A percentile compares a stretch with the other conserved stretches of the same genome.
Conservation (phyloP, 2,329 filamentous ascomycete genomes). For the Colletotrichum zoysiae region DNA sequence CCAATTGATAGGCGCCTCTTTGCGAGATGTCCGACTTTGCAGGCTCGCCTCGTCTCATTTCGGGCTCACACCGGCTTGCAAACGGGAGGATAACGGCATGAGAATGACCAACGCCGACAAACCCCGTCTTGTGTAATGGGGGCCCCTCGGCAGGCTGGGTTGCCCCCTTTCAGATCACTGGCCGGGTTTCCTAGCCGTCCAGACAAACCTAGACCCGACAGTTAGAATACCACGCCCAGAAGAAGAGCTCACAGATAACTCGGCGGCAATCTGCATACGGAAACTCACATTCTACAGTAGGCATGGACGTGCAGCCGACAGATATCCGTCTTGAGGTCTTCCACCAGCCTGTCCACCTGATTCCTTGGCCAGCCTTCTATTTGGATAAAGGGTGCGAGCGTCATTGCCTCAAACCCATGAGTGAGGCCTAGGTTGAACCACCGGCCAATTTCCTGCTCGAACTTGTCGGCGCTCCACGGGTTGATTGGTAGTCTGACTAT, state of each 20-base stretch:
- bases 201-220: conserved; percentile 39
- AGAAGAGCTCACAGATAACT: conserved; percentile 4
- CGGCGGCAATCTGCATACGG: conserved; percentile 21
- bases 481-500: conserved; percentile 79
- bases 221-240: conserved; percentile 19
- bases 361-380: conserved; percentile 70
- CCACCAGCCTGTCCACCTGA: conserved; percentile 73
- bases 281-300: conserved; percentile 82
- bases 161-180: conserved; percentile 31
- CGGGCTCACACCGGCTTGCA: conserved; percentile 12
- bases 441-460: conserved; percentile 76
- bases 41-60: conserved; percentile 13
- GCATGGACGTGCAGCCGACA: conserved; percentile 75
- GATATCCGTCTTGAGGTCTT: conserved; percentile 75
- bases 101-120: conserved; percentile 15
- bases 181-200: conserved; percentile 43
- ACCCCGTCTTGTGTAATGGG: conserved; percentile 6
- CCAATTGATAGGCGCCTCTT: conserved; percentile 30
- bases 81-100: conserved; percentile 38
- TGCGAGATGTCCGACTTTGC: conserved; percentile 19
- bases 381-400: conserved; percentile 77
- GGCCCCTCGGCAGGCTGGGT: conserved; percentile 20
- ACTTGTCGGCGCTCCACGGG: conserved; percentile 75
- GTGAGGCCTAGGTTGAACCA: conserved; percentile 88
- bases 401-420: conserved; percentile 79